Percentiles rank a stretch among this genome's conserved stretches.
Conservation (phyloP, 495 filamentous ascomycete genomes). For the Podospora australis region DNA sequence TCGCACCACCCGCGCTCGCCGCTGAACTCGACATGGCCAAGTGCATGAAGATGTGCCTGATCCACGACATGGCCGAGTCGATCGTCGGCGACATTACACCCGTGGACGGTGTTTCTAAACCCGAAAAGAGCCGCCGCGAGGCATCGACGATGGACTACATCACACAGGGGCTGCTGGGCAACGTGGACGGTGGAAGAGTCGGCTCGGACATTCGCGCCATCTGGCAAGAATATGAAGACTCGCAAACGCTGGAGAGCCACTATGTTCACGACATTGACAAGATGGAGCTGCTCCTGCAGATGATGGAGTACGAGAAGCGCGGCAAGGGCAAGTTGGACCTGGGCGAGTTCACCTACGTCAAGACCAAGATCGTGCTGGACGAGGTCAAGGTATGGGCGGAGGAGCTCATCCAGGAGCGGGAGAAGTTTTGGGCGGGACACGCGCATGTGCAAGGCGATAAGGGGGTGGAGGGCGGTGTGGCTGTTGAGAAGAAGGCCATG, state of each 20-base stretch:
- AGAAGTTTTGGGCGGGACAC: constrained; percentile 59
- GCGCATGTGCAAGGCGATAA: constrained; percentile 36
- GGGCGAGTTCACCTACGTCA: constrained; percentile 75
- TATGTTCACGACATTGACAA: constrained; percentile 98
- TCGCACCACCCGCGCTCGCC: constrained; percentile 73
- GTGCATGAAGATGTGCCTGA: constrained; percentile 87
- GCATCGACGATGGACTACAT: constrained; percentile 86
- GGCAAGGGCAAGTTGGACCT: constrained; percentile 61
- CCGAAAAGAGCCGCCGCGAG: constrained; percentile 84
- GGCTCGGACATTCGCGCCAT: constrained; percentile 64
- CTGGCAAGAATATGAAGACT: constrained; percentile 92
- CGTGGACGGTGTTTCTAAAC: constrained; percentile 60
- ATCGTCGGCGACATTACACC: constrained; percentile 96
- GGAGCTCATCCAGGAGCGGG: constrained; percentile 68
- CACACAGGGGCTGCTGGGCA: constrained; percentile 60
- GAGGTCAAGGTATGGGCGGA: constrained; percentile 77
- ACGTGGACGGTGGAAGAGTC: constrained; percentile 59
- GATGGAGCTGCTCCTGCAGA: constrained; percentile 88
- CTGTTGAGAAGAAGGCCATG: constrained; percentile 26
- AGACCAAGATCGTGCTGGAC: constrained; percentile 59
- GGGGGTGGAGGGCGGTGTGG: constrained; percentile 34
- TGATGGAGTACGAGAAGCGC: constrained; percentile 89
- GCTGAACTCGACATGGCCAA: constrained; percentile 64
- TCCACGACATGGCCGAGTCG: constrained; percentile 96
- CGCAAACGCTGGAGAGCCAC: constrained; percentile 68